Conservation (phyloP, 2,329 filamentous ascomycete genomes). For the Phoma sp. region DNA sequence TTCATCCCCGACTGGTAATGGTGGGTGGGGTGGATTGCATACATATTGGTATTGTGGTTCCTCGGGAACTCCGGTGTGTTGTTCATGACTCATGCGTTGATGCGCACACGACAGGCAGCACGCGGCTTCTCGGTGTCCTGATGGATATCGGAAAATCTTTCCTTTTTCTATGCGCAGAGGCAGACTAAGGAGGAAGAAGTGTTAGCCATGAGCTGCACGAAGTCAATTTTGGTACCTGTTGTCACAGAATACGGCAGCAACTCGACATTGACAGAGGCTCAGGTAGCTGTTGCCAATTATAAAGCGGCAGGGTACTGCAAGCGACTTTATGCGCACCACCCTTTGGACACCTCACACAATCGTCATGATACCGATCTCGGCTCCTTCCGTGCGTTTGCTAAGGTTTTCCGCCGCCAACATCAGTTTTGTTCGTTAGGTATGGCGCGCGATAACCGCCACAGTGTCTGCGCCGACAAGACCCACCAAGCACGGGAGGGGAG, state of each 20-base stretch:
- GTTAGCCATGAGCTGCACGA: not conserved
- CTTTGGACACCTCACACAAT: constrained; percentile 2
- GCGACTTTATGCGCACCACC: constrained; percentile 9
- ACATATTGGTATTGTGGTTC: not conserved
- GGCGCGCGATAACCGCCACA: constrained; percentile 16
- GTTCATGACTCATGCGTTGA: not conserved
- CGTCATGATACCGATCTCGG: constrained; percentile 13
- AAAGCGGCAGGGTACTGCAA: constrained; percentile 10
- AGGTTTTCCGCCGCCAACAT: constrained; percentile 4
- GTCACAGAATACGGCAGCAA: not conserved
- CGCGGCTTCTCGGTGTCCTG: not conserved
- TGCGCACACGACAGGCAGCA: not conserved
- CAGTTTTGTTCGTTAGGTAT: not conserved
- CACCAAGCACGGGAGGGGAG: constrained; percentile 17
- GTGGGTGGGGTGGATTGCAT: not conserved
- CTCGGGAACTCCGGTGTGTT: not conserved
- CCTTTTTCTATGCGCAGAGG: too few species aligned
- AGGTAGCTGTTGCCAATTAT: constrained; percentile 10
- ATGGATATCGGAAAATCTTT: not conserved
- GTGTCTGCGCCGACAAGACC: constrained; percentile 9
- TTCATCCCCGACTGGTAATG: not conserved
- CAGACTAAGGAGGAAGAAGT: too few species aligned
- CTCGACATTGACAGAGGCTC: not conserved
- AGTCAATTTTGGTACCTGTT: not conserved
- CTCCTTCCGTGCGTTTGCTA: constrained; percentile 11